Evolutionary conservation across 768 basidiomycete species (phyloP).

Genomic region (Pisolithus tinctorius): DNA sequence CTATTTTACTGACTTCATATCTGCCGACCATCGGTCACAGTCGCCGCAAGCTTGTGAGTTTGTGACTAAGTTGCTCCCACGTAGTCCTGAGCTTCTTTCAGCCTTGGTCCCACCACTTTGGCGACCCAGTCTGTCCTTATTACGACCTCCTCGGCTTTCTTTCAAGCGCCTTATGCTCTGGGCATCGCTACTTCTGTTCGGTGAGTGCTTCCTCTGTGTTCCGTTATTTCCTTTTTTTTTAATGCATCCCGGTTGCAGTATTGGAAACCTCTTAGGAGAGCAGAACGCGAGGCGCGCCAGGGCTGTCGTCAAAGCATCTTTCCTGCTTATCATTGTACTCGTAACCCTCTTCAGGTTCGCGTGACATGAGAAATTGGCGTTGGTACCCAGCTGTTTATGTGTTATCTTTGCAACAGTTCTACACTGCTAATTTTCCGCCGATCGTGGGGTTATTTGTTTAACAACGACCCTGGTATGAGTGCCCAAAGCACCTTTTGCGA

Average conservation of each 20-base stretch:
- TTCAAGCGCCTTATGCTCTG: conserved; percentile 78
- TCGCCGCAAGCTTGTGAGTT: conserved; percentile 47
- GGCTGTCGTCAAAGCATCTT: conserved; percentile 56
- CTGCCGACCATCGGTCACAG: conserved; percentile 20
- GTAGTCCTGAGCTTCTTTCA: conserved; percentile 24
- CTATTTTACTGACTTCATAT: not conserved
- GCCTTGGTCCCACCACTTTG: conserved; percentile 72
- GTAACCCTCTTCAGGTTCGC: conserved; percentile 55
- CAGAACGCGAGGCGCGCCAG: conserved; percentile 64
- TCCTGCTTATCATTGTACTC: conserved; percentile 58
- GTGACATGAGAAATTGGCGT: not conserved
- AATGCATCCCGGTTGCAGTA: conserved; percentile 32
- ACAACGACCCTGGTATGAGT: conserved; percentile 46
- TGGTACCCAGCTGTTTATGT: not conserved
- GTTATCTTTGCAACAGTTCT: conserved; percentile 26
- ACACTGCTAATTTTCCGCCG: conserved; percentile 56
- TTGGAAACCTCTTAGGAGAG: conserved; percentile 88
- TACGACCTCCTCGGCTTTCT: conserved; percentile 56
- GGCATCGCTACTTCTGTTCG: conserved; percentile 81
- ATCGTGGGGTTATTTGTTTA: conserved; percentile 74
- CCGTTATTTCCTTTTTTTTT: not conserved
- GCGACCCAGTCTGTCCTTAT: conserved; percentile 82
- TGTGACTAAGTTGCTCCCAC: not conserved
- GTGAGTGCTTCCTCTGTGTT: conserved; percentile 29
- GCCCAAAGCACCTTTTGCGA: no score